Conservation (phyloP, 352 stramenopile genomes). For the Phytophthora palmivora region DNA sequence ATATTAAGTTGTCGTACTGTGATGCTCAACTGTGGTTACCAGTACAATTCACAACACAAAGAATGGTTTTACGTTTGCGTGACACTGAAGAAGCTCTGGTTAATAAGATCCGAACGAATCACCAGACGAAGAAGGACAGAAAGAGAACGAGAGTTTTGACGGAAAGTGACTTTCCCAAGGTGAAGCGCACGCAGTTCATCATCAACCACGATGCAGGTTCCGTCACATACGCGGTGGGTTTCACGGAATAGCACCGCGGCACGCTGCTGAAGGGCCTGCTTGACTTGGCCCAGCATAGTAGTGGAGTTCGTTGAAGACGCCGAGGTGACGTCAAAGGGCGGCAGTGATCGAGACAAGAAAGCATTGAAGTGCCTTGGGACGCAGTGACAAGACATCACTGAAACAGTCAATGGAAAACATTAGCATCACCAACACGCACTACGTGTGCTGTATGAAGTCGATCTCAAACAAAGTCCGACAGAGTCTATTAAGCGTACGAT, state of each 20-base stretch:
- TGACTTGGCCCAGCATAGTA: conserved; percentile 84
- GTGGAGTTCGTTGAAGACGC: conserved; percentile 74
- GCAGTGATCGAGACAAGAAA: conserved; percentile 58
- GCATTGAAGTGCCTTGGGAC: conserved; percentile 78
- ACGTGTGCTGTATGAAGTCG: conserved; percentile 91
- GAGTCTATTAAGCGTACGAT: conserved; percentile 93
- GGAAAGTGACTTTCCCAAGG: conserved; percentile 90
- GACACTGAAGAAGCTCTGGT: conserved; percentile 89
- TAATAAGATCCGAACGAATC: conserved; percentile 88
- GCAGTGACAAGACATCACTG: conserved; percentile 88
- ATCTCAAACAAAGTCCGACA: conserved; percentile 85
- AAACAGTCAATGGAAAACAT: conserved; percentile 90
- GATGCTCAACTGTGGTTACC: no score
- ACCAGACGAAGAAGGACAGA: conserved; percentile 71
- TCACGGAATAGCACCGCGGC: conserved; percentile 97
- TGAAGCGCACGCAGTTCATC: conserved; percentile 94
- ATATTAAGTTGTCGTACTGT: no score
- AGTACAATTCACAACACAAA: no score
- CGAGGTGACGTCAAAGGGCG: conserved; percentile 42
- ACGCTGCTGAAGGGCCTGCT: conserved; percentile 96
- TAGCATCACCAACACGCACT: conserved; percentile 83
- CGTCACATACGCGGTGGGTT: conserved; percentile 95
- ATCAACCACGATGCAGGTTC: conserved; percentile 96
- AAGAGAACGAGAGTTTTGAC: conserved; percentile 73
- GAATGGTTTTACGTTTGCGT: no score